Percentiles rank a stretch among this genome's conserved stretches.
Evolutionary conservation across 768 basidiomycete species (phyloP).

Genomic region (Guyanaporus albipodus): DNA sequence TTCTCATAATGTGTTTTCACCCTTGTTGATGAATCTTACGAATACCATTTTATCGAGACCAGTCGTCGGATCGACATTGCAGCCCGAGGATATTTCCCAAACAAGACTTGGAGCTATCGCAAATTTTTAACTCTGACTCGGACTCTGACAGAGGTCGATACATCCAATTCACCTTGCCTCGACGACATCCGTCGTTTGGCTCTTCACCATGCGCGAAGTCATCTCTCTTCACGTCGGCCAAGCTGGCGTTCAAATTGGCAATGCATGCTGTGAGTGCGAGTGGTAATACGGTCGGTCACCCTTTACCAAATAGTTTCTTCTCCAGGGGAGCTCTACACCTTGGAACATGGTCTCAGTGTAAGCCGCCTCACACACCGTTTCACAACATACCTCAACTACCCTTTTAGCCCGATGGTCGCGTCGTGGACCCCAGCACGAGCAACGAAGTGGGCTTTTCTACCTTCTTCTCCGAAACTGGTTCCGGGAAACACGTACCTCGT

Average conservation of each 20-base stretch:
- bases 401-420: slow-evolving; percentile 84
- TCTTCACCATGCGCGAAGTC: slow-evolving; percentile 75
- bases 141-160: too few species aligned
- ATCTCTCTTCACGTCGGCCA: slow-evolving; percentile 97
- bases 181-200: slow-evolving; percentile 13
- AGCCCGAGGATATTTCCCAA: slow-evolving; percentile 26
- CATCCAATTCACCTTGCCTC: slow-evolving; percentile 3
- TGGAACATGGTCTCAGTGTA: slow-evolving; percentile 95
- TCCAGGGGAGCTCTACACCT: slow-evolving; percentile 94
- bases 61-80: too few species aligned
- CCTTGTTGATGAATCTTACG: slow-evolving; percentile 34
- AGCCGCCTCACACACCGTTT: slow-evolving; percentile 29
- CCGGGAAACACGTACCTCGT: slow-evolving; percentile 93
- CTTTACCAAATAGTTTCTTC: slow-evolving; percentile 8
- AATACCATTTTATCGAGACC: slow-evolving; percentile 18
- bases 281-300: neutral
- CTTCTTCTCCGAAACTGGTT: slow-evolving; percentile 94
- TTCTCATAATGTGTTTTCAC: slow-evolving; percentile 28
- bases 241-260: slow-evolving; percentile 92
- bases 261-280: slow-evolving; percentile 85
- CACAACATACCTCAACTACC: slow-evolving; percentile 12
- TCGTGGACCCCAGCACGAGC: slow-evolving; percentile 48
- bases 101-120: slow-evolving; percentile 7
- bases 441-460: slow-evolving; percentile 90
- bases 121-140: too few species aligned